A percentile compares a stretch with the other conserved stretches of the same genome.
phyloP scores from a whole-genome alignment of 2,329 filamentous ascomycete species.

The Alternaria rosae region DNA sequence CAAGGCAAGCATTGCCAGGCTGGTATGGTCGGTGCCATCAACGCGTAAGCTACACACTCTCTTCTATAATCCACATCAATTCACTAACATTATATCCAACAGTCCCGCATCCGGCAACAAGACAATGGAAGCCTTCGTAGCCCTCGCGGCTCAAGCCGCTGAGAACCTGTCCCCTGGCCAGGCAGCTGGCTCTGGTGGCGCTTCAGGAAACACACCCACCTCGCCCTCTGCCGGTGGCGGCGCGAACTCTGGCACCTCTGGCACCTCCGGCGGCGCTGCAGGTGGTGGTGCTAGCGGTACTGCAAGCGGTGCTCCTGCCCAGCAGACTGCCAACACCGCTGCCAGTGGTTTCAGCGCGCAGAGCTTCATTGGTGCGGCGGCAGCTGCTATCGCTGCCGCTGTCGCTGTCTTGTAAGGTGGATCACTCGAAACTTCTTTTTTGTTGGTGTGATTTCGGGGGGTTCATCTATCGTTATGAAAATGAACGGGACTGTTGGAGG shows the following conservation, averaged over 20 bases:
- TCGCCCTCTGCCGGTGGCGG: constrained; percentile 9
- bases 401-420: constrained; percentile 32
- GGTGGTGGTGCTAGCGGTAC: constrained; percentile 18
- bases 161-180: constrained; percentile 54
- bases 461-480: not conserved
- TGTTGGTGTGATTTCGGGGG: not conserved
- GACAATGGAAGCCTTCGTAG: constrained; percentile 45
- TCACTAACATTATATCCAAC: constrained; percentile 22
- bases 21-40: constrained; percentile 80
- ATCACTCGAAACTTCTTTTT: not conserved
- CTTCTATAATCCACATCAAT: not conserved
- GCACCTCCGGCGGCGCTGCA: constrained; percentile 5
- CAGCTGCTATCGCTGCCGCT: constrained; percentile 35
- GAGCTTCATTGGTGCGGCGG: constrained; percentile 36
- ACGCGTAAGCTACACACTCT: constrained; percentile 64
- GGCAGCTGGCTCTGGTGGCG: constrained; percentile 26
- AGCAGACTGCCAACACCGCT: constrained; percentile 38
- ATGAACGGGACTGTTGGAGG: not conserved
- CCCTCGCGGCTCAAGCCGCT: constrained; percentile 49
- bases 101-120: constrained; percentile 46
- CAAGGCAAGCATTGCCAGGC: constrained; percentile 76
- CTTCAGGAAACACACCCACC: constrained; percentile 14
- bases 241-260: constrained; percentile 15
- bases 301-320: constrained; percentile 25
- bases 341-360: constrained; percentile 28